Evolutionary conservation across 441 rosid species (phyloP).

Genomic region (Iberis amara): DNA sequence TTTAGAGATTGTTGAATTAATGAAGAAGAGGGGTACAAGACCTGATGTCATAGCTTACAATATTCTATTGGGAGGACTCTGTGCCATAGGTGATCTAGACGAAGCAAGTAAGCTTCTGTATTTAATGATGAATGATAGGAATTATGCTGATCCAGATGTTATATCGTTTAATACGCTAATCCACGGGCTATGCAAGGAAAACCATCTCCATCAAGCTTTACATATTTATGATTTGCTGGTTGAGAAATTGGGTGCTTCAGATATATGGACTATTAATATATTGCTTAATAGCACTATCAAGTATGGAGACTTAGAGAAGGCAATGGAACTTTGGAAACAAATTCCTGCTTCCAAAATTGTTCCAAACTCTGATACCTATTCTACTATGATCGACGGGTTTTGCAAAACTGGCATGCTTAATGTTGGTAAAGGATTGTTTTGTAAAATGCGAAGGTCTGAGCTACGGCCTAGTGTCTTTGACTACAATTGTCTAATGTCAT

Average conservation of each 20-base stretch:
- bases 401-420: slow-evolving; percentile 49
- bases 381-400: slow-evolving; percentile 49
- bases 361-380: slow-evolving; percentile 46
- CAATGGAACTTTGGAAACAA: slow-evolving; percentile 55
- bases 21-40: slow-evolving; percentile 41
- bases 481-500: slow-evolving; percentile 47
- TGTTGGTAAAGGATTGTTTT: slow-evolving; percentile 59
- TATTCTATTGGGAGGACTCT: slow-evolving; percentile 48
- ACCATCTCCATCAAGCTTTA: slow-evolving; percentile 36
- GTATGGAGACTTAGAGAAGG: slow-evolving; percentile 42
- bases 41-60: slow-evolving; percentile 49
- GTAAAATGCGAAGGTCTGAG: slow-evolving; percentile 41
- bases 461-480: slow-evolving; percentile 38
- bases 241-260: slow-evolving; percentile 38
- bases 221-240: slow-evolving; percentile 37
- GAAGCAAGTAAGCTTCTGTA: slow-evolving; percentile 52
- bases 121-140: slow-evolving; percentile 35
- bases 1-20: slow-evolving; percentile 36
- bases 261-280: slow-evolving; percentile 41
- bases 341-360: slow-evolving; percentile 35
- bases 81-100: slow-evolving; percentile 43
- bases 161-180: slow-evolving; percentile 39
- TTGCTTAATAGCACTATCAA: slow-evolving; percentile 45
- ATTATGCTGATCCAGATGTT: slow-evolving; percentile 40
- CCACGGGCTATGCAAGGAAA: slow-evolving; percentile 38